Evolutionary conservation across 176 grass and related monocot species (phyloP).

Genomic region (Cymbopogon citratus): DNA sequence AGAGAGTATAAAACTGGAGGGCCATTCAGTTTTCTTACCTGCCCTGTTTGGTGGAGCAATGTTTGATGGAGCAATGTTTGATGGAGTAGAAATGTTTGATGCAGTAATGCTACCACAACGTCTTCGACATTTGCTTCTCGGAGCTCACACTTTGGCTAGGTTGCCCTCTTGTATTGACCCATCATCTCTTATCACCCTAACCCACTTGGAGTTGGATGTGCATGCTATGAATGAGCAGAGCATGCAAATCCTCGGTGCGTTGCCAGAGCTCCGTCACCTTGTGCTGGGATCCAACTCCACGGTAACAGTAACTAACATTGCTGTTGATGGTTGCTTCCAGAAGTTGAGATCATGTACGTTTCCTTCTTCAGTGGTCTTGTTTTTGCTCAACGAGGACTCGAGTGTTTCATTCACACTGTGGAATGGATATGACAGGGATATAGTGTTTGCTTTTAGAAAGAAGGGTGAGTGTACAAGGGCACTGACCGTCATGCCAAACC

Average conservation of each 20-base stretch:
- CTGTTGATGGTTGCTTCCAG: background rate
- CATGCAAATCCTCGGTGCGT: background rate
- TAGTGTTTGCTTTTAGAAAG: no score
- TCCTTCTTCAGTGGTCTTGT: background rate
- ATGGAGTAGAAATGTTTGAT: no score
- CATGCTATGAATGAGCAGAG: background rate
- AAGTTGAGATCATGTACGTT: background rate
- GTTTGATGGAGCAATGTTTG: no score
- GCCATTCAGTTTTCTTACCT: no score
- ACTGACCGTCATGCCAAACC: background rate
- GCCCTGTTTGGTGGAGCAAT: no score
- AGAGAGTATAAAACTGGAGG: background rate
- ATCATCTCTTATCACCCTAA: background rate
- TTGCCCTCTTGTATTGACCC: background rate
- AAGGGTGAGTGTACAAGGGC: background rate
- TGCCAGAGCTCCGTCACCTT: background rate
- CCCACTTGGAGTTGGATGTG: background rate
- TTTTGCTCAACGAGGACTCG: background rate
- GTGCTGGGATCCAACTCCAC: accelerated
- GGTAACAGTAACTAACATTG: background rate
- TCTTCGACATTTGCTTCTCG: background rate
- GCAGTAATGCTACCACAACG: no score
- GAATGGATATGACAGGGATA: background rate
- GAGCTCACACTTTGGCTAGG: accelerated
- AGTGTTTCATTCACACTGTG: background rate